Evolutionary conservation across 108 stramenopile species (phyloP), one percentile per base, ranked within the genome.

Genomic region (Heterococcus sp.): DNA sequence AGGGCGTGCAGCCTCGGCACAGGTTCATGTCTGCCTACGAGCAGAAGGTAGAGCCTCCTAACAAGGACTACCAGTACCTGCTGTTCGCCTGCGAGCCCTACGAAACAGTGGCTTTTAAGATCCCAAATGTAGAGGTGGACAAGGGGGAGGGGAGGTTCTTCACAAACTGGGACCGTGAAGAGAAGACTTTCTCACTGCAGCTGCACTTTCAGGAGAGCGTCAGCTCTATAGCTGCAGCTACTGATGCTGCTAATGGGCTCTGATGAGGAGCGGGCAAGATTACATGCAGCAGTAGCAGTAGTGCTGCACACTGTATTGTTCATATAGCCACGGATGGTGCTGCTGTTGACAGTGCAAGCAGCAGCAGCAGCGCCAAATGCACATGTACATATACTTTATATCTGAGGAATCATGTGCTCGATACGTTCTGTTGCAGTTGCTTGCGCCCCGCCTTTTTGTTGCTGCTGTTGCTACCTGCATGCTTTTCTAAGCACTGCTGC

Each of bases 21-120:
- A 92, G 99, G 37, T 98, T 99, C 90, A 99, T 99, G 99, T 91
- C 90, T 39, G 95, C 98, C 68, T 99, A 93, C 90, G 97, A 98
- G 89, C 99, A 99, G 88, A 81, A 90, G 64, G 93, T 97, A 37
- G 99, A 98, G 68, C 88, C 89, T 4, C 94, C 96, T 0, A 96
- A 97, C 89, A 92, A 93, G 71, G 87, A 89, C 3, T 97, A 95
- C 74, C 95, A 98, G 84, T 99, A 96, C 72, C 89, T 99, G 0
- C 87, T 99, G 30, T 90, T 99, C 83, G 99, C 99, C 29, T 96
- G 95, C 71, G 99, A 97, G 66, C 97, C 97, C 14, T 99, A 99
- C 82, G 96, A 98, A 85, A 99, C 97, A 32, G 91, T 99, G 37
- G 99, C 93, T 3, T 99, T 99, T 86, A 97, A 97, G 89, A 92